These are phyloP conservation scores for Immersiporthe knoxdaviesiana DNA, from an alignment of 2,329 filamentous ascomycete genomes.

Conservation along the genomic window DNA sequence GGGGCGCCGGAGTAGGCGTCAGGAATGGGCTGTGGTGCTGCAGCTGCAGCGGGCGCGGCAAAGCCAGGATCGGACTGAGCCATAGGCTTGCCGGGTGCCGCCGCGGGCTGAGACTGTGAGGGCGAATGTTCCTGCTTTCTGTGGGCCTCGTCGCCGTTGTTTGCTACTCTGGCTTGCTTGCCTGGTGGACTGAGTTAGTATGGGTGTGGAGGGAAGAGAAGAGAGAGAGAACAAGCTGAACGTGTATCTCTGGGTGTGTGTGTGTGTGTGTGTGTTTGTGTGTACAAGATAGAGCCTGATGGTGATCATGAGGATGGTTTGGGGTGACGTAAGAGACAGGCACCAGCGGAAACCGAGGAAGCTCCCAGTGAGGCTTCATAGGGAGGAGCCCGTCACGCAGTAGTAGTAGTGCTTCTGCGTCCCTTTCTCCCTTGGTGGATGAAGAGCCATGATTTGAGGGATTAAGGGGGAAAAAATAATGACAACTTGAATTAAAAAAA, in stretches of 20 bases:
- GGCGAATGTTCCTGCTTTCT: conserved; percentile 57
- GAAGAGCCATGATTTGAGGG: background rate
- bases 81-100: conserved; percentile 54
- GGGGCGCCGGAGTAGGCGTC: conserved; percentile 66
- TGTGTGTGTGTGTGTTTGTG: background rate
- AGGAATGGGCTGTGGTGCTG: conserved; percentile 35
- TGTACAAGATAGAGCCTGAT: background rate
- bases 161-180: conserved; percentile 81
- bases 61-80: conserved; percentile 49
- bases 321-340: conserved; percentile 2
- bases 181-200: conserved; percentile 52
- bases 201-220: background rate
- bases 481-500: too few relatives aligned
- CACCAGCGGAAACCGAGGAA: background rate
- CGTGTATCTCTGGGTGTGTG: background rate
- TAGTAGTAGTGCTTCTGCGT: too few relatives aligned
- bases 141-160: conserved; percentile 52
- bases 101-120: conserved; percentile 59
- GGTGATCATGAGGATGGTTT: background rate
- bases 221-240: background rate
- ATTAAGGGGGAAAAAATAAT: background rate
- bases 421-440: background rate
- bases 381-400: conserved; percentile 13
- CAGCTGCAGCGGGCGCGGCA: conserved; percentile 32
- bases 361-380: background rate